Evolutionary conservation across 163 green algal species (phyloP), one percentile per base, ranked within the genome.

Genomic region (Scenedesmus sp.): DNA sequence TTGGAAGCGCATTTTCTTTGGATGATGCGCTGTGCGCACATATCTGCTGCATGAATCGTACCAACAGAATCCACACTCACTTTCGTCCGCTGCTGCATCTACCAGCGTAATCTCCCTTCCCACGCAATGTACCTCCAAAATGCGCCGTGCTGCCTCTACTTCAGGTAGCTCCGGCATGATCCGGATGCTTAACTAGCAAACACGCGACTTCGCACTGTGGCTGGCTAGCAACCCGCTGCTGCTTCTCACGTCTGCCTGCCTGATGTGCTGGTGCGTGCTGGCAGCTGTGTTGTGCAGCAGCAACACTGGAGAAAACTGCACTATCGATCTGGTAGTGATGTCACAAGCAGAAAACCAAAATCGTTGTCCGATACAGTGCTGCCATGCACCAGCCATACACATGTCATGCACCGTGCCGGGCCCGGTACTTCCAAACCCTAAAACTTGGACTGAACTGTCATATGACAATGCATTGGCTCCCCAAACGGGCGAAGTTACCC

Each of bases 91-190:
- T 72, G 59, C 46, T 72, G 81, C 81, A 49, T 86, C 30, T 3
- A 86, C 81, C 40, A 73, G 30, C 22, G 81, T 86, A n/a, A 81
- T 51, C 72, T 81, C 72, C 37, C 22, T 87, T 49, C 40, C 94
- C n/a, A 73, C 83, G 22, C 83, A 93, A 81, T 94, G 83, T 1
- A 82, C 79, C 2, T 92, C 79, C 18, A 94, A 26, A 3, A 96
- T 81, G 10, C 40, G 24, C n/a, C 93, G 88, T 22, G 92, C 90
- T 20, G 93, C 92, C 86, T 96, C 94, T 0, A 96, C 93, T 78
- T 96, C 94, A 44, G 94, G 94, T 13, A 96, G 90, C 89, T 96
- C 94, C 15, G 94, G 94, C 94, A 96, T 96, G 40, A 42, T 93
- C 5, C 13, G 1, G 1, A 22, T 22, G 1, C 7, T 15, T 1